Base-by-base conservation (phyloP, 2,329 filamentous ascomycete species). In the Neonectria punicea region DNA sequence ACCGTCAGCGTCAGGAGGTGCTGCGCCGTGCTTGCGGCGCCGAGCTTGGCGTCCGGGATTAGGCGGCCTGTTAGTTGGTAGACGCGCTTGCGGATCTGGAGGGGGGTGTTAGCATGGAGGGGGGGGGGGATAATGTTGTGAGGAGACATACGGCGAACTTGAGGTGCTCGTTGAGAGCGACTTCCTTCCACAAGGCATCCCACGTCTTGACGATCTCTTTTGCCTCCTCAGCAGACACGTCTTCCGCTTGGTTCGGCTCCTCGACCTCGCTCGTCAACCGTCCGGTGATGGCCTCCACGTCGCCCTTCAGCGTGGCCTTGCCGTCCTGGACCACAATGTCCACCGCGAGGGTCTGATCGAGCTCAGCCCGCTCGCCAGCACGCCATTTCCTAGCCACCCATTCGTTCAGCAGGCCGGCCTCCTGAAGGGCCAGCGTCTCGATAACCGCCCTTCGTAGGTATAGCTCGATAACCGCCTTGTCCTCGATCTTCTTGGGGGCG, bases 51-150 rank as follows among this genome's bases (percentile, higher is more conserved):
- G 79, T 98, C 95, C 16, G 92, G 84, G 69, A 97, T 84, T 64
- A 88, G 87, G 66, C 90, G 87, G 66, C 93, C 93, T n/a, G 91
- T 94, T 65, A 97, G 84, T 77, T 96, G 92, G 77, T 91, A 89
- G 66, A 94, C 82, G 64, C 93, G 90, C 81, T 97, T 97, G 74
- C 90, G 82, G 69, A 96, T 85, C 94, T 98, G 70, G 22, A n/a
- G 5, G 49, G 5, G 13, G 30, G 22, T 69, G 63, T 75, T 63
- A 74, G 70, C 53, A 34, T 8, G 11, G 3, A 22, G n/a, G 11
- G 55, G 9, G 13, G 0, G 9, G 30, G 1, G 4, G 5, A n/a
- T 20, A 2, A 13, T 6, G 10, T n/a, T 18, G 28, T 41, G 32
- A 39, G 8, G 18, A 43, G 65, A 85, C 90, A 69, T 86, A 96